Percentiles rank a stretch among this genome's conserved stretches.
Evolutionary conservation across 1,284 basidiomycete genomes (phyloP).

Genomic region (Puccinia triticina): DNA sequence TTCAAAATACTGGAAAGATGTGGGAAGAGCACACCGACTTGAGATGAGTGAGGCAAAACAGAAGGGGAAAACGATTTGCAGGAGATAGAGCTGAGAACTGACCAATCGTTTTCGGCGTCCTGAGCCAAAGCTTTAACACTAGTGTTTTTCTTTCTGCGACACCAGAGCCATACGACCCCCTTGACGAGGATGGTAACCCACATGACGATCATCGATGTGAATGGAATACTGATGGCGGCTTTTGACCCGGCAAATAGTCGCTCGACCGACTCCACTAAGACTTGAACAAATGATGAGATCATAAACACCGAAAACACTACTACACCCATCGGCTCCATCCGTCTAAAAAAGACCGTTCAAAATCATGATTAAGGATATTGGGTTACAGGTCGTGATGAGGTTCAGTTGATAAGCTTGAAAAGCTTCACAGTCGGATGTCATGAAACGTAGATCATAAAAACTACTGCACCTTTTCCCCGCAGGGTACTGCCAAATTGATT

Average conservation of each 20-base stretch:
- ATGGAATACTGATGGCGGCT: slow-evolving; percentile 55
- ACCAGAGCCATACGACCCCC: slow-evolving; percentile 63
- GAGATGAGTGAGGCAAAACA: background rate
- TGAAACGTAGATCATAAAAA: background rate
- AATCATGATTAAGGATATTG: background rate
- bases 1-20: slow-evolving; percentile 63
- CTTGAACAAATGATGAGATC: slow-evolving; percentile 64
- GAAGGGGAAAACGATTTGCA: background rate
- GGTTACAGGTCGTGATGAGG: background rate
- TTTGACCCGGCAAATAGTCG: slow-evolving; percentile 56
- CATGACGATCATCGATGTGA: slow-evolving; percentile 62
- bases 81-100: slow-evolving; percentile 9
- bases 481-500: slow-evolving; percentile 45
- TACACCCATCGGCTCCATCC: slow-evolving; percentile 56
- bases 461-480: slow-evolving; percentile 44
- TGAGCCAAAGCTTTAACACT: slow-evolving; percentile 62
- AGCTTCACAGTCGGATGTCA: background rate
- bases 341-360: slow-evolving; percentile 53
- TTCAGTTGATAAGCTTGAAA: slow-evolving; percentile 53
- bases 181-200: slow-evolving; percentile 66
- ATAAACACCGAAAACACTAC: slow-evolving; percentile 66
- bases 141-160: slow-evolving; percentile 60
- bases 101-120: slow-evolving; percentile 65
- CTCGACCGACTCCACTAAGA: slow-evolving; percentile 63
- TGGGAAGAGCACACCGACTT: background rate